Percentiles rank a stretch among this genome's conserved stretches.
These are phyloP conservation scores for Trametes sp. DNA, from an alignment of 1,284 basidiomycete species.

Conservation along the genomic window DNA sequence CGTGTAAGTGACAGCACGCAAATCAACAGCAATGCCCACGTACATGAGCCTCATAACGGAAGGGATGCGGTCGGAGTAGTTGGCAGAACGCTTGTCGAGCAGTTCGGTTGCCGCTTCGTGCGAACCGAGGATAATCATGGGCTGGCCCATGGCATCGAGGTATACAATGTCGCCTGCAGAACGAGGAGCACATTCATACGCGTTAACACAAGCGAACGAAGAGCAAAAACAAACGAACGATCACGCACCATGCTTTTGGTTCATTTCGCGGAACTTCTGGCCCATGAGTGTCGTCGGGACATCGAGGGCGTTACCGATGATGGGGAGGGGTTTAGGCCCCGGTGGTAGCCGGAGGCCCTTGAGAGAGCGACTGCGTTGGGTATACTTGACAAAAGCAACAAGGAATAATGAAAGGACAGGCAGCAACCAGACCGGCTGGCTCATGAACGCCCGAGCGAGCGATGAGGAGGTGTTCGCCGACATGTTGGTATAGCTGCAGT, in stretches of 20 bases:
- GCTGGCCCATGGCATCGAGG: slow-evolving; percentile 24
- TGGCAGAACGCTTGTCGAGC: slow-evolving; percentile 33
- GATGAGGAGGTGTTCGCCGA: neutral
- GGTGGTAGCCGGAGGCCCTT: slow-evolving; percentile 24
- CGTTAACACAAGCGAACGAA: neutral
- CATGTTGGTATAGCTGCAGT: slow-evolving; percentile 12
- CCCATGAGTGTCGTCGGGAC: slow-evolving; percentile 27
- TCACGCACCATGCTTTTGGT: slow-evolving; percentile 13
- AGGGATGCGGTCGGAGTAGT: slow-evolving; percentile 26
- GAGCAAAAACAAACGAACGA: neutral
- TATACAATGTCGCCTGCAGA: slow-evolving; percentile 32
- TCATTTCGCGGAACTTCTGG: slow-evolving; percentile 23
- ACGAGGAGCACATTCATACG: neutral
- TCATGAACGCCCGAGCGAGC: neutral
- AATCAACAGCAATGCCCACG: neutral
- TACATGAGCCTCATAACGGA: slow-evolving; percentile 27
- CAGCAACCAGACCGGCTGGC: slow-evolving; percentile 17
- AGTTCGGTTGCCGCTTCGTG: slow-evolving; percentile 27
- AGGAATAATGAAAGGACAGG: slow-evolving; percentile 11
- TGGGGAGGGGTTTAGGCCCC: slow-evolving; percentile 31
- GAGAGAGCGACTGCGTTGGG: slow-evolving; percentile 1
- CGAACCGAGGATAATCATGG: slow-evolving; percentile 21
- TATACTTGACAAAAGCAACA: slow-evolving; percentile 6
- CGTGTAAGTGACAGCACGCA: neutral
- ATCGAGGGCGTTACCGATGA: slow-evolving; percentile 34